Evolutionary conservation across 768 basidiomycete species (phyloP).

Genomic region (Rhodotorula graminis): DNA sequence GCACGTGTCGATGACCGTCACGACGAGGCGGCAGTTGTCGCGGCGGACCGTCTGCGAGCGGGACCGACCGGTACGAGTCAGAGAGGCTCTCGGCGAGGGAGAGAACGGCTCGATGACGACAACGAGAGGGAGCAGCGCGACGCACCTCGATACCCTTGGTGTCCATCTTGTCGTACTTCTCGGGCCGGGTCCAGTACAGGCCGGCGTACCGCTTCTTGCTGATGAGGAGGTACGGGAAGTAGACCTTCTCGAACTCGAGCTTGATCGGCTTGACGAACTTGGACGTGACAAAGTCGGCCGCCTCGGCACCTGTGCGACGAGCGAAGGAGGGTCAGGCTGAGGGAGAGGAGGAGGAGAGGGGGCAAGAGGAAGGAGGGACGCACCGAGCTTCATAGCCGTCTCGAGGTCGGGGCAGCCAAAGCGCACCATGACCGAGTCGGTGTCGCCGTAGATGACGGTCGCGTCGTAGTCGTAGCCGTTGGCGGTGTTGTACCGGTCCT

Average conservation of each 20-base stretch:
- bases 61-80: background rate
- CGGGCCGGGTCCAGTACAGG: slow-evolving; percentile 90
- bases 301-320: slow-evolving; percentile 66
- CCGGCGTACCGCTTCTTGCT: slow-evolving; percentile 99
- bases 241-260: slow-evolving; percentile 98
- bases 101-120: background rate
- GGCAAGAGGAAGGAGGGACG: slow-evolving; percentile 39
- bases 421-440: slow-evolving; percentile 97
- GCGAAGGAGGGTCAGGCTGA: background rate
- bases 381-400: slow-evolving; percentile 84
- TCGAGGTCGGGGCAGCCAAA: slow-evolving; percentile 85
- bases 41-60: slow-evolving; percentile 83
- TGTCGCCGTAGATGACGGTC: slow-evolving; percentile 95
- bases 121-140: background rate
- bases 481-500: slow-evolving; percentile 73
- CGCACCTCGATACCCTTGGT: slow-evolving; percentile 96
- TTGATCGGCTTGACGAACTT: slow-evolving; percentile 96
- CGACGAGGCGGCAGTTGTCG: slow-evolving; percentile 97
- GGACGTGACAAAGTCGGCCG: slow-evolving; percentile 80
- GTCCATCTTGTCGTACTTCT: slow-evolving; percentile 99
- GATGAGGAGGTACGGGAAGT: slow-evolving; percentile 95
- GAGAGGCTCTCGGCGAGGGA: background rate
- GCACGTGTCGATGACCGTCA: slow-evolving; percentile 96
- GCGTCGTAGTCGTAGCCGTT: slow-evolving; percentile 85
- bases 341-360: background rate